These are phyloP conservation scores for Mariannaea sp. DNA, from an alignment of 2,329 filamentous ascomycete species.

Conservation along the genomic window DNA sequence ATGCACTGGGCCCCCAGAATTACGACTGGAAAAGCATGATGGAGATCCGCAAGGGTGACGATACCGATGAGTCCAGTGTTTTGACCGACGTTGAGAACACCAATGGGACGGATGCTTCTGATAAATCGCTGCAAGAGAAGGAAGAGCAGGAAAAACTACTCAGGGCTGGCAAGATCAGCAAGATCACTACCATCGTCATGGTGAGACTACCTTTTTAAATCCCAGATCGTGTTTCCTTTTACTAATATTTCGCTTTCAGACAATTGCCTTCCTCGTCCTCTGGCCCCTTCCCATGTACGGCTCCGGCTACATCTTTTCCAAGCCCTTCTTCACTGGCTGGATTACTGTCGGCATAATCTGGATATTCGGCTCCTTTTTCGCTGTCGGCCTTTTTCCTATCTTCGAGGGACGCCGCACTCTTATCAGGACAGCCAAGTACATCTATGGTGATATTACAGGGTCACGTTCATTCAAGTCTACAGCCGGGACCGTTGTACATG, in stretches of 20 bases:
- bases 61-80: conserved; percentile 69
- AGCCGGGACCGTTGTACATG: neutral
- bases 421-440: conserved; percentile 13
- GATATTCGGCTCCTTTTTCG: conserved; percentile 71
- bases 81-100: conserved; percentile 40
- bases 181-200: conserved; percentile 41
- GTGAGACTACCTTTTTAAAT: neutral
- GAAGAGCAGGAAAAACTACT: conserved; percentile 51
- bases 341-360: conserved; percentile 72
- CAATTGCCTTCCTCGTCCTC: conserved; percentile 73
- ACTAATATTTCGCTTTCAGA: conserved; percentile 40
- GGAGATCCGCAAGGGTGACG: conserved; percentile 76
- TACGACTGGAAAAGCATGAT: conserved; percentile 90
- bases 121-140: conserved; percentile 45
- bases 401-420: conserved; percentile 72
- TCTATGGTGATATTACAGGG: conserved; percentile 12
- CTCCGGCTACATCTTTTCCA: conserved; percentile 67
- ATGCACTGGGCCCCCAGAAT: conserved; percentile 62
- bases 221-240: too few relatives aligned
- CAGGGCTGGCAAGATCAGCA: conserved; percentile 56
- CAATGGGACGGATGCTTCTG: conserved; percentile 9
- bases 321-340: conserved; percentile 74
- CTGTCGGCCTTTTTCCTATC: conserved; percentile 80
- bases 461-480: conserved; percentile 10
- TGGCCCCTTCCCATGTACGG: conserved; percentile 96